Percentiles rank a stretch among this genome's conserved stretches.
phyloP scores from a whole-genome alignment of 192 early-diverging fungal genomes.

The Coemansia sp. region DNA sequence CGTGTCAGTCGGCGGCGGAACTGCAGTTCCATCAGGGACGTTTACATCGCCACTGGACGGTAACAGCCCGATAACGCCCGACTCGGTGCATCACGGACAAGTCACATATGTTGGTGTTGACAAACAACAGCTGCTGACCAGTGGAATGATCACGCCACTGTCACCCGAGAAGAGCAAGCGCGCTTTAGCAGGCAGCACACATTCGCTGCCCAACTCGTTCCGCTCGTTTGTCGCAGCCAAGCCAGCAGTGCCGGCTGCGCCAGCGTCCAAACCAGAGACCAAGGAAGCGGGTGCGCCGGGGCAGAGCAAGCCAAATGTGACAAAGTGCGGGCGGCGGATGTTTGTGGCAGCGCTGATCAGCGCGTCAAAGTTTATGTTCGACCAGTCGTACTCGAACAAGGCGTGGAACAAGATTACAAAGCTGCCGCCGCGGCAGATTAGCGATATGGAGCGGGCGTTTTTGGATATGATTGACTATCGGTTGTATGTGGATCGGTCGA shows the following conservation, averaged over 20 bases:
- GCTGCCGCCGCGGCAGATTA: conserved; percentile 72
- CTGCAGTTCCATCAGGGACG: conserved; percentile 12
- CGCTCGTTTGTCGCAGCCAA: conserved; percentile 33
- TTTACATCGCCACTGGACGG: conserved; percentile 25
- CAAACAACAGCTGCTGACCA: conserved; percentile 40
- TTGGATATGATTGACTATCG: conserved; percentile 73
- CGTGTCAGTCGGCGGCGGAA: not conserved
- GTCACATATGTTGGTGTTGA: conserved; percentile 20
- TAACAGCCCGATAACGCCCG: conserved; percentile 33
- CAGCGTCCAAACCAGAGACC: not conserved
- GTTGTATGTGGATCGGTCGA: conserved; percentile 54
- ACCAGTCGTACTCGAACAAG: conserved; percentile 80
- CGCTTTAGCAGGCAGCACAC: conserved; percentile 26
- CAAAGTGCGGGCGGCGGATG: conserved; percentile 75
- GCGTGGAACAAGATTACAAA: conserved; percentile 86
- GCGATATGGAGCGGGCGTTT: conserved; percentile 78
- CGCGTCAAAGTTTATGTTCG: conserved; percentile 83
- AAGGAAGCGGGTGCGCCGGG: not conserved
- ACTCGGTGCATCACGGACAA: conserved; percentile 19
- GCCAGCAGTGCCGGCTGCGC: not conserved
- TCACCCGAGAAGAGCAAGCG: conserved; percentile 28
- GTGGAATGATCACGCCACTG: conserved; percentile 41
- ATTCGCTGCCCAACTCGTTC: conserved; percentile 33
- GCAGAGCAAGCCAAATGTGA: conserved; percentile 50
- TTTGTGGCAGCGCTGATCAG: conserved; percentile 81